Evolutionary conservation across 2,329 filamentous ascomycete genomes (phyloP).

Genomic region (Thermoascus crustaceus): DNA sequence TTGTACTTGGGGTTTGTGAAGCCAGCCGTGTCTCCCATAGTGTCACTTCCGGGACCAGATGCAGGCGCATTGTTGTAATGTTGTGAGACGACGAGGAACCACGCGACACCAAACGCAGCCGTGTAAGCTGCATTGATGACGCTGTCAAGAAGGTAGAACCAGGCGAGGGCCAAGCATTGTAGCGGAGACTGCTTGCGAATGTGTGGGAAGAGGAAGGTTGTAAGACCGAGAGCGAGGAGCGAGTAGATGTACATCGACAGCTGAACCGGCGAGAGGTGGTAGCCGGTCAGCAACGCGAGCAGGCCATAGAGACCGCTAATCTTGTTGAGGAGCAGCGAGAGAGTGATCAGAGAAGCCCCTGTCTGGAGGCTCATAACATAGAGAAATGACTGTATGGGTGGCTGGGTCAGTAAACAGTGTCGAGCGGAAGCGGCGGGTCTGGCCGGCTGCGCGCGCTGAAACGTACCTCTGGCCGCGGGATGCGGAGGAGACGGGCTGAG

Average conservation of each 20-base stretch:
- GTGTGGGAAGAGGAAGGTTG: constrained; percentile 65
- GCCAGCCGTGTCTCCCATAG: constrained; percentile 54
- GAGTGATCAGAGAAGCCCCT: constrained; percentile 74
- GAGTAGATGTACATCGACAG: constrained; percentile 90
- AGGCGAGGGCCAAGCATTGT: constrained; percentile 71
- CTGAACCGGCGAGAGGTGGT: constrained; percentile 71
- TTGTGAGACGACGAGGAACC: constrained; percentile 69
- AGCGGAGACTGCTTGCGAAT: constrained; percentile 72
- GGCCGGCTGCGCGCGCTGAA: neutral
- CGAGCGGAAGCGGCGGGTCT: constrained; percentile 1
- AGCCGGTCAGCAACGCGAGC: constrained; percentile 80
- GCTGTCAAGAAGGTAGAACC: constrained; percentile 77
- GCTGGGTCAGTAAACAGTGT: constrained; percentile 5
- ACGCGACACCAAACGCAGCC: constrained; percentile 68
- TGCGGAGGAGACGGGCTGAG: constrained; percentile 38
- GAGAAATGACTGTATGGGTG: constrained; percentile 61
- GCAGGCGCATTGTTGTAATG: constrained; percentile 42
- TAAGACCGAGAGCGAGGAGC: constrained; percentile 58
- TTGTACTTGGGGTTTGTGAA: constrained; percentile 58
- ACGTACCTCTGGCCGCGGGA: constrained; percentile 43
- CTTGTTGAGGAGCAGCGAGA: constrained; percentile 84
- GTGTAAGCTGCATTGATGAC: constrained; percentile 77
- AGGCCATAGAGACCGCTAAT: constrained; percentile 84
- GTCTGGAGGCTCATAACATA: constrained; percentile 80
- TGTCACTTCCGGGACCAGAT: constrained; percentile 44